Conservation (phyloP, 2,329 filamentous ascomycete species). For the Massarina eburnea region DNA sequence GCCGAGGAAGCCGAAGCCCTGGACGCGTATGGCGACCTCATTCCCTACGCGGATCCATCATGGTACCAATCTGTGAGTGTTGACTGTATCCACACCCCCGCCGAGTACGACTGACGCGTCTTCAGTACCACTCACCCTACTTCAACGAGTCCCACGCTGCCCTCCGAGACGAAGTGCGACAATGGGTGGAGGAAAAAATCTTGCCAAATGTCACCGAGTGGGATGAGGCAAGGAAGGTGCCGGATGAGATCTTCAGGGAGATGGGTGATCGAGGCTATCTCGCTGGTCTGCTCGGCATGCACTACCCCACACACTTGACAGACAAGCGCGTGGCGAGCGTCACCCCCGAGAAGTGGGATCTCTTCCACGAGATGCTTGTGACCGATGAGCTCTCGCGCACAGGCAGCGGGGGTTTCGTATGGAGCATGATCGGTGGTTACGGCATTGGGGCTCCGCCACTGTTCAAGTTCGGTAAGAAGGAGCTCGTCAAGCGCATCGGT, state of each 20-base stretch:
- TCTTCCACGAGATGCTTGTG: conserved; percentile 95
- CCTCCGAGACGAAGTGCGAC: conserved; percentile 84
- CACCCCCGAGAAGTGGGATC: conserved; percentile 86
- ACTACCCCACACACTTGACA: conserved; percentile 77
- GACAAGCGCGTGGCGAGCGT: conserved; percentile 75
- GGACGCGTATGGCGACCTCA: conserved; percentile 80
- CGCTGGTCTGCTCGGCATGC: conserved; percentile 82
- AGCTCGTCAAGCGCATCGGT: conserved; percentile 81
- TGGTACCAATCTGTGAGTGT: conserved; percentile 91
- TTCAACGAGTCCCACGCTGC: conserved; percentile 93
- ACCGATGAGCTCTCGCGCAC: conserved; percentile 91
- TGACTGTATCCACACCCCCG: background rate
- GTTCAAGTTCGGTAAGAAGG: conserved; percentile 87
- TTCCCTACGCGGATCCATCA: conserved; percentile 87
- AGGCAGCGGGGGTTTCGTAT: conserved; percentile 90
- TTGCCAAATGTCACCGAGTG: conserved; percentile 93
- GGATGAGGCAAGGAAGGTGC: conserved; percentile 93
- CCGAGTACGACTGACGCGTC: conserved; percentile 11
- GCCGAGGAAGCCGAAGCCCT: conserved; percentile 68
- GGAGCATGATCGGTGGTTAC: conserved; percentile 96
- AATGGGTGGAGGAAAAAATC: conserved; percentile 88
- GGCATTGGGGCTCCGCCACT: conserved; percentile 92
- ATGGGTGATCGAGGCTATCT: conserved; percentile 94
- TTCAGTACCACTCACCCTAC: conserved; percentile 90
- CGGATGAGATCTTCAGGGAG: conserved; percentile 87